Conservation (phyloP, 208 protist genomes). For the Angomonas deanei region DNA sequence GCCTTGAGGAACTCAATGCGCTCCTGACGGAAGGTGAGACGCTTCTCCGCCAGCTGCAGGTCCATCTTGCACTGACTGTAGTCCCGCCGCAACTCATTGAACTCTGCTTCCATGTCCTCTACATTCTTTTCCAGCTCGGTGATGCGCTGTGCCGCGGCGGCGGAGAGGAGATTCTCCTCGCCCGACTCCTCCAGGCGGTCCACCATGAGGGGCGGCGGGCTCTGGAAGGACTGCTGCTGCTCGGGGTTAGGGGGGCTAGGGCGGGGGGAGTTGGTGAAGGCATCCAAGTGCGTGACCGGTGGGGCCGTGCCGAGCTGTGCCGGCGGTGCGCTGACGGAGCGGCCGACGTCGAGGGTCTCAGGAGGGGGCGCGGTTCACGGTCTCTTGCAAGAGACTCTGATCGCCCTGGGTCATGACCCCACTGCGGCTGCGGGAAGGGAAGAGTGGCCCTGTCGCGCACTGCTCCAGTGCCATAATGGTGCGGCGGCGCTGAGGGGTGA, state of each 20-base stretch:
- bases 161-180: neutral
- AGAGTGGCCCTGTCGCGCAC: constrained; percentile 1
- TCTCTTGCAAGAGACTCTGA: too few species aligned
- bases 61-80: constrained; percentile 37
- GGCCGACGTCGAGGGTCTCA: neutral
- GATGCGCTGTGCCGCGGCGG: constrained; percentile 21
- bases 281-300: neutral
- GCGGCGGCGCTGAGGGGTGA: constrained; percentile 5
- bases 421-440: constrained; percentile 8
- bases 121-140: constrained; percentile 24
- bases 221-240: neutral
- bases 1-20: constrained; percentile 72
- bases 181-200: neutral
- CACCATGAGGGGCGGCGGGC: neutral
- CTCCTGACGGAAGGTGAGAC: constrained; percentile 56
- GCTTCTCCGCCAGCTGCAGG: constrained; percentile 63
- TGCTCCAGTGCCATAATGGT: constrained; percentile 12
- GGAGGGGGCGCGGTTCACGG: too few species aligned
- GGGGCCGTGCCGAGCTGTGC: neutral
- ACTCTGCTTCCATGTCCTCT: constrained; percentile 8
- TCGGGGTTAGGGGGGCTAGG: neutral
- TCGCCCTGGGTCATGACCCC: too few species aligned
- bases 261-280: neutral
- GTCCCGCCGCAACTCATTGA: constrained; percentile 26
- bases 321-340: neutral